These are phyloP conservation scores for Phalaenopsis hybrid DNA, from an alignment of 116 monocot species.

Conservation along the genomic window DNA sequence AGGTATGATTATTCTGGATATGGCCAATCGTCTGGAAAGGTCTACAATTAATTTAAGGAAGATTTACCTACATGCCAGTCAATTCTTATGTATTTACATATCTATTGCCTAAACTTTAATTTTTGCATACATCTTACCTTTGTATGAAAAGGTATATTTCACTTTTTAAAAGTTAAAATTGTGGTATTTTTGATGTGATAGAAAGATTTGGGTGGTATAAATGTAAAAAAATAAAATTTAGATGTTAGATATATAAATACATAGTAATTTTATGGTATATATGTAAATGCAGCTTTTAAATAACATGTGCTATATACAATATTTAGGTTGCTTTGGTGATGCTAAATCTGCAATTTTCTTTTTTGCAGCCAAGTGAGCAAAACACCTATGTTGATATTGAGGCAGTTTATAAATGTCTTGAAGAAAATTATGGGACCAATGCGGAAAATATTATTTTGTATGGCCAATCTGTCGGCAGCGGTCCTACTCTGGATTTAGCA, in stretches of 20 bases:
- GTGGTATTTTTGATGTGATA: too few relatives aligned
- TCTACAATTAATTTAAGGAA: neutral
- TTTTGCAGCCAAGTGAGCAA: conserved; percentile 21
- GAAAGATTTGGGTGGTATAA: too few relatives aligned
- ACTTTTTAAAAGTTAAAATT: too few relatives aligned
- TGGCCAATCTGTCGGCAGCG: conserved; percentile 27
- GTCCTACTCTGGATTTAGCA: conserved; percentile 26
- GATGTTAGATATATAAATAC: too few relatives aligned
- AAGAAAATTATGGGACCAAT: conserved; percentile 19
- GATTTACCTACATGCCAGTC: too few relatives aligned
- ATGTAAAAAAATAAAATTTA: too few relatives aligned
- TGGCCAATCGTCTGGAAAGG: conserved; percentile 29
- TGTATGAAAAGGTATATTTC: too few relatives aligned
- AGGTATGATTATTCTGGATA: conserved; percentile 32
- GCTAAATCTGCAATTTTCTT: conserved; percentile 4
- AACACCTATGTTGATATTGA: conserved; percentile 23
- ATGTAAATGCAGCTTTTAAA: neutral
- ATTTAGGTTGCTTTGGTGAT: neutral
- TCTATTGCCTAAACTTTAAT: too few relatives aligned
- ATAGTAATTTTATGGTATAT: too few relatives aligned
- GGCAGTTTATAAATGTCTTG: conserved; percentile 20
- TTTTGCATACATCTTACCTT: too few relatives aligned
- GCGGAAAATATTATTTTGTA: conserved; percentile 24
- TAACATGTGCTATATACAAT: neutral
- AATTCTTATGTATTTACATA: too few relatives aligned